Conservation (phyloP, 495 filamentous ascomycete species). For the Thermothielavioides terrestris region DNA sequence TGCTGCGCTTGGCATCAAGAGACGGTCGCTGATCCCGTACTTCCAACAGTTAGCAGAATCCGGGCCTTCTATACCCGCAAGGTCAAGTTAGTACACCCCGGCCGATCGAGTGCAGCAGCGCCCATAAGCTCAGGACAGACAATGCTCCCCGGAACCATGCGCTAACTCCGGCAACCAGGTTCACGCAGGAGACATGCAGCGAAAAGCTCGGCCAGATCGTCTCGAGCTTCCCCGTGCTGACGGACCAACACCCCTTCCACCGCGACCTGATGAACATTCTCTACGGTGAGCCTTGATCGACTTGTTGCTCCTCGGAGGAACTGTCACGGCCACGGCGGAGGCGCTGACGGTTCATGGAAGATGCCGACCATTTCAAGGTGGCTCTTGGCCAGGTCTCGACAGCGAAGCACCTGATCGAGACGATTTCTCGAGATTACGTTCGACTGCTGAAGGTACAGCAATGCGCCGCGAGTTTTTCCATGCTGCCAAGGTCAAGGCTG, state of each 20-base stretch:
- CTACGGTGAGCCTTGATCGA: constrained; percentile 40
- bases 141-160: constrained; percentile 55
- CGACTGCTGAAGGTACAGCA: constrained; percentile 52
- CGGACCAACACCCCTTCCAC: constrained; percentile 96
- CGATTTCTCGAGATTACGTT: constrained; percentile 88
- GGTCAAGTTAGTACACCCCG: constrained; percentile 59
- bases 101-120: too few species aligned
- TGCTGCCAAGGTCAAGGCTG: constrained; percentile 21
- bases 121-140: constrained; percentile 54
- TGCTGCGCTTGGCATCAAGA: not conserved
- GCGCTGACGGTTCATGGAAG: constrained; percentile 53
- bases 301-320: too few species aligned
- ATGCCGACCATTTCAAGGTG: constrained; percentile 97
- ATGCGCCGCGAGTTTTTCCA: not conserved
- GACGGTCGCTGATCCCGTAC: constrained; percentile 4
- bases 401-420: constrained; percentile 93
- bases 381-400: constrained; percentile 93
- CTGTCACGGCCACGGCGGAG: too few species aligned
- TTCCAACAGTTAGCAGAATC: constrained; percentile 65
- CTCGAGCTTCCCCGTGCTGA: constrained; percentile 85
- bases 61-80: constrained; percentile 94
- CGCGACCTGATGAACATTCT: constrained; percentile 50
- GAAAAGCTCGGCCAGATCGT: constrained; percentile 87
- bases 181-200: constrained; percentile 92
- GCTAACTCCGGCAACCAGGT: constrained; percentile 31